Evolutionary conservation across 495 filamentous ascomycete species (phyloP).

Genomic region (Hypoxylon perforatum): DNA sequence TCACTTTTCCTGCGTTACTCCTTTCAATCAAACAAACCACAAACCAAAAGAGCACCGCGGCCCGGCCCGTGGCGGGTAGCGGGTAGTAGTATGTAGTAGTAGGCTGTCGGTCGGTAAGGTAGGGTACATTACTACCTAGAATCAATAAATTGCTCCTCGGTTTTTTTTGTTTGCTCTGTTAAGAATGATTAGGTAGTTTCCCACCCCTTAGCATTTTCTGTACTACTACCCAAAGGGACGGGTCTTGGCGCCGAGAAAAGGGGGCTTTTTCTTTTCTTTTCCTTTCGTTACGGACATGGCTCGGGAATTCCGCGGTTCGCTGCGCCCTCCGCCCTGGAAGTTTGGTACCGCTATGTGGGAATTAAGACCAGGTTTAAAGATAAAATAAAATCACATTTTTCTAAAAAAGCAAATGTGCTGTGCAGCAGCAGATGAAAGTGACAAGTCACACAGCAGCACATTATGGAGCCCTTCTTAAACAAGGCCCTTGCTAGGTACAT

Average conservation of each 20-base stretch:
- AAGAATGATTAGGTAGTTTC: too few relatives aligned
- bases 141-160: too few relatives aligned
- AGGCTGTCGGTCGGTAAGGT: too few relatives aligned
- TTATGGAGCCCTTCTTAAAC: too few relatives aligned
- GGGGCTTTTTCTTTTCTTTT: too few relatives aligned
- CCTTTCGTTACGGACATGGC: conserved; percentile 18
- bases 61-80: conserved; percentile 28
- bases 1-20: conserved; percentile 1
- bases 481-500: too few relatives aligned
- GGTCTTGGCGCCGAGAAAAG: conserved; percentile 36
- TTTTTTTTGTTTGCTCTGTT: too few relatives aligned
- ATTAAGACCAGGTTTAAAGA: conserved; percentile 27
- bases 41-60: conserved; percentile 8
- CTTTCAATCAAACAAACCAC: too few relatives aligned
- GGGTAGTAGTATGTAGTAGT: too few relatives aligned
- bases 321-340: conserved; percentile 18
- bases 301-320: conserved; percentile 37
- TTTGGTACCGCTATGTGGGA: conserved; percentile 41
- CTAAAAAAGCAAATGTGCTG: not conserved
- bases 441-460: conserved; percentile 25
- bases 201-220: too few relatives aligned
- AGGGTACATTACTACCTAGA: too few relatives aligned
- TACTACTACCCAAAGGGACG: not conserved
- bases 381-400: conserved; percentile 20
- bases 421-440: conserved; percentile 39